phyloP scores from a whole-genome alignment of 805 yeast species.

The Kazachstania kunashirensis region DNA sequence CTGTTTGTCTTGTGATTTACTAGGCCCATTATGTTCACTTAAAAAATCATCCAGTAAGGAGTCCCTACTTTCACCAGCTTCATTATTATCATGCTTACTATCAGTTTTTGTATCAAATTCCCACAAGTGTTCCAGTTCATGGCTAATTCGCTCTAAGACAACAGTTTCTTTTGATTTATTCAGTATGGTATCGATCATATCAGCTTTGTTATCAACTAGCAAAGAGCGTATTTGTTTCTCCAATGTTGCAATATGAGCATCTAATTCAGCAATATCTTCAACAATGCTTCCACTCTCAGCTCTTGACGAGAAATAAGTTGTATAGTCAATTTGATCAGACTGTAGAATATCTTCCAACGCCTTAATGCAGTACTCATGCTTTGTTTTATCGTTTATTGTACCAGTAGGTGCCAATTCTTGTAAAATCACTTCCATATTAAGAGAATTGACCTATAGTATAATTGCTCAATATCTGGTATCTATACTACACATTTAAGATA shows the following conservation, averaged over 20 bases:
- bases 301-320: slow-evolving; percentile 34
- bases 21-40: neutral
- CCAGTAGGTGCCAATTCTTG: slow-evolving; percentile 1
- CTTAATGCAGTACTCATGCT: slow-evolving; percentile 23
- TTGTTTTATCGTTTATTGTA: neutral
- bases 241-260: slow-evolving; percentile 40
- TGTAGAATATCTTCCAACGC: slow-evolving; percentile 35
- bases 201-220: slow-evolving; percentile 28
- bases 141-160: slow-evolving; percentile 12
- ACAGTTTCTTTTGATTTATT: slow-evolving; percentile 9
- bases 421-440: slow-evolving; percentile 4
- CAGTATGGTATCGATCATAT: slow-evolving; percentile 39
- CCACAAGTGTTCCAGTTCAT: slow-evolving; percentile 24
- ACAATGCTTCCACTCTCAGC: slow-evolving; percentile 33
- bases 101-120: slow-evolving; percentile 16
- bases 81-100: neutral
- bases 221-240: slow-evolving; percentile 38
- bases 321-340: slow-evolving; percentile 39
- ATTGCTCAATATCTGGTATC: too few species aligned
- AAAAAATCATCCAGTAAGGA: slow-evolving; percentile 9
- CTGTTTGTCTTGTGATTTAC: slow-evolving; percentile 12
- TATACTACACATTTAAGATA: too few species aligned
- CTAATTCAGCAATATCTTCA: slow-evolving; percentile 69
- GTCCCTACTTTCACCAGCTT: neutral
- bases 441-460: too few species aligned